Base-by-base conservation (phyloP, 208 protist species). In the Trypanosoma mega region DNA sequence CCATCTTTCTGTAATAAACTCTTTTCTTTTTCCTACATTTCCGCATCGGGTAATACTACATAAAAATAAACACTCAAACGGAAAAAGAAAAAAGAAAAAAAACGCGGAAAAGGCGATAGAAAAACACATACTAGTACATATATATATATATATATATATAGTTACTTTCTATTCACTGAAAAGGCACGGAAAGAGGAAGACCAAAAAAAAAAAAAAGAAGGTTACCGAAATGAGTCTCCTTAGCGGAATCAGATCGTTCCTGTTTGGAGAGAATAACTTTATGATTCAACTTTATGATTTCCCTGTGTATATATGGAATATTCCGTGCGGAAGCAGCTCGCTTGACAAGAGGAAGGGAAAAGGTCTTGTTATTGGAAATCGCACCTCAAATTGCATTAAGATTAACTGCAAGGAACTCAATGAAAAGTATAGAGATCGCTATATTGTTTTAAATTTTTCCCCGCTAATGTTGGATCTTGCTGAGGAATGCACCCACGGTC, bases 391-490 rank as follows among this genome's bases (percentile, higher is more conserved):
- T 18, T 70, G 75, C 67, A 78, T 92, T 24, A 63, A 78, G 23
- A 16, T 56, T 24, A 85, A 63, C 8, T 80, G 80, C 53, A 20
- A 47, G 6, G 66, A 63, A 27, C 73, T 92, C 3, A 80, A 92
- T 53, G 53, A 71, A 11, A 66, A 71, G 37, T 59, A 84, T 43
- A 62, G 60, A 11, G 63, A 87, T 34, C 61, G 57, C 48, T 92
- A 89, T 70, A 88, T 88, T 27, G 47, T 92, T 27, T 87, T 92
- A 55, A 89, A 89, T 69, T 92, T 92, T 65, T 85, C 82, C 0
- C 85, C 85, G n/a, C 68, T 89, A 11, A 71, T 80, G 74, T 80
- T 82, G 74, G 82, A 89, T 60, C 60, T 92, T 29, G 75, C 78
- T 18, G 78, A 86, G 11, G 64, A 57, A 24, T 87, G 72, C 58